A percentile compares a stretch with the other conserved stretches of the same genome.
Evolutionary conservation across 1,284 basidiomycete genomes (phyloP).

Genomic region (Tremellales sp.): DNA sequence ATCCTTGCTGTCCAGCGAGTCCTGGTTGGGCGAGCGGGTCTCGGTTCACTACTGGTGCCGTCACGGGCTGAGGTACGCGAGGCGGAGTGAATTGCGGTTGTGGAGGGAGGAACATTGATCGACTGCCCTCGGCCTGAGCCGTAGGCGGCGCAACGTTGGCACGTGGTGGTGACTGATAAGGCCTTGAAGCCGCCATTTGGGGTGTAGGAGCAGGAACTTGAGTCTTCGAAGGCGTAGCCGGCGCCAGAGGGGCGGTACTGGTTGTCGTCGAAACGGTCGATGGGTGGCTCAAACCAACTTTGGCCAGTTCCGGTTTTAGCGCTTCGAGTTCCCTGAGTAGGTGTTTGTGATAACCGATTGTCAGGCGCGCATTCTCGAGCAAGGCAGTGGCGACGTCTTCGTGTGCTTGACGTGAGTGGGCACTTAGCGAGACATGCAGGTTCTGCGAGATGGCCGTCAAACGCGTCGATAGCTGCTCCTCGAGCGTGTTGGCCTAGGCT

Average conservation of each 20-base stretch:
- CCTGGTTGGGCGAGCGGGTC: conserved; percentile 15
- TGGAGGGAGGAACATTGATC: conserved; percentile 44
- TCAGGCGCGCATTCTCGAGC: conserved; percentile 83
- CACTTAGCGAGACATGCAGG: conserved; percentile 73
- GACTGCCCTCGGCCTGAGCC: conserved; percentile 10
- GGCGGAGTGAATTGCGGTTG: conserved; percentile 11
- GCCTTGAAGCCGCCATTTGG: conserved; percentile 2
- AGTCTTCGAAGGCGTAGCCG: neutral
- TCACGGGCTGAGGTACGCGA: too few relatives aligned
- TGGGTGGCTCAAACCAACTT: conserved; percentile 21
- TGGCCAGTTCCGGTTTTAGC: conserved; percentile 65
- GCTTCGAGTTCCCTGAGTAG: conserved; percentile 79
- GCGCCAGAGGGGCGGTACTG: too few relatives aligned
- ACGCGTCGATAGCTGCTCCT: conserved; percentile 71
- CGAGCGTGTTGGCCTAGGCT: conserved; percentile 74
- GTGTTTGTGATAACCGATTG: conserved; percentile 84
- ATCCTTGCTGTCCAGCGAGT: conserved; percentile 13
- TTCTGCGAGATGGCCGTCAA: conserved; percentile 88
- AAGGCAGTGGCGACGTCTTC: conserved; percentile 82
- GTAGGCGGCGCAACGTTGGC: conserved; percentile 2
- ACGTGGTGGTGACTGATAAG: conserved; percentile 9
- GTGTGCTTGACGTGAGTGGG: conserved; percentile 76
- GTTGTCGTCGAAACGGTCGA: neutral
- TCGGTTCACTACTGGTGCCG: conserved; percentile 7
- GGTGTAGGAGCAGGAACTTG: conserved; percentile 7